Evolutionary conservation across 495 filamentous ascomycete genomes (phyloP), one percentile per base, ranked within the genome.

Genomic region (Penicillium flavigenum): DNA sequence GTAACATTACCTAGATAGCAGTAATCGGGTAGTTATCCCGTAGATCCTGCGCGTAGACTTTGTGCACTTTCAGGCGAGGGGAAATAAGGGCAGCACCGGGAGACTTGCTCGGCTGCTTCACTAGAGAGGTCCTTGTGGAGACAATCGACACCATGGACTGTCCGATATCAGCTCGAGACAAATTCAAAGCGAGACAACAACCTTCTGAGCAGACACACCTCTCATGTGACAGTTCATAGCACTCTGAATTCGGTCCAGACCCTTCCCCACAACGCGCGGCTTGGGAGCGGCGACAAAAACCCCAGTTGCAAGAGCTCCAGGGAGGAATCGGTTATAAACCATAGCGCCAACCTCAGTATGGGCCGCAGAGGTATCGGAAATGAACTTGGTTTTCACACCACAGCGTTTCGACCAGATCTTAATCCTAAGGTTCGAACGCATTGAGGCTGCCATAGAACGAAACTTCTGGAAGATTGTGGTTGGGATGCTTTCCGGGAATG

Each of bases 201-300:
- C 43, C 55, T 79, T 79, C 48, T 63, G 58, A 1, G 75, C 74
- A 41, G 70, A 73, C 0, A 72, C 68, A 9, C 72, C 75, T 38
- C 65, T 63, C 42, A 56, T 66, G 43, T 65, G 63, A 5, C 60
- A 16, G 52, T 75, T 69, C 19, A 76, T 26, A 0, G 63, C 76
- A 11, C 59, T 59, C 56, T 79, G 75, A 10, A 75, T 63, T 3
- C 51, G 57, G 26, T 67, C 68, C 44, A 78, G 59, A 7, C 76
- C 75, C 4, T 68, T 66, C 4, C 68, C 62, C 7, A 69, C 55
- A 34, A 78, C 56, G 16, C 63, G n/a, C 1, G 74, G 63, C 50
- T 74, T 65, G 0, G 74, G 72, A 56, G 68, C 68, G 26, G 62
- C 14, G n/a, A 51, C 26, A 19, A 64, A 61, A 3, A 10, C 51